Conservation (phyloP, 441 rosid genomes). For the Populus hybrid region DNA sequence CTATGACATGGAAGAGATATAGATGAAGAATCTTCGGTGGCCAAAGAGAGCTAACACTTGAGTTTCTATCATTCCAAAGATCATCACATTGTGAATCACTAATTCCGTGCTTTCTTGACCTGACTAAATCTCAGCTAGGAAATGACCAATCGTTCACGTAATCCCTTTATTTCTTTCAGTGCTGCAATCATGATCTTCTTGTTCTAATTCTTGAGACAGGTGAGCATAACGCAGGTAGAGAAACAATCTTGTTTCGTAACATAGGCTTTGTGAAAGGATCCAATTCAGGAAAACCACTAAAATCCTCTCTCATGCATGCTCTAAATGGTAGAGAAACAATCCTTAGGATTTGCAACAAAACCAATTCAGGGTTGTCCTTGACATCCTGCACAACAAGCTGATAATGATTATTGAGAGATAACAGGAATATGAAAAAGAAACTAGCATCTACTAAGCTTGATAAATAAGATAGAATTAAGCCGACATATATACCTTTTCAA, state of each 20-base stretch:
- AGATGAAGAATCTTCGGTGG: background rate
- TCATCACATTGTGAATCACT: background rate
- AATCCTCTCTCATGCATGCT: no score
- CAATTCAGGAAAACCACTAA: background rate
- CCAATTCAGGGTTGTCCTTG: conserved; percentile 59
- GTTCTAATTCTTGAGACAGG: background rate
- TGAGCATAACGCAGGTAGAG: background rate
- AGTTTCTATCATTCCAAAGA: background rate
- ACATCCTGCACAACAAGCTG: conserved; percentile 65
- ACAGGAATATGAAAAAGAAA: background rate
- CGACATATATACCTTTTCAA: conserved; percentile 50
- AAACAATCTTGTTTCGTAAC: no score
- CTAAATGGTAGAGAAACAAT: background rate
- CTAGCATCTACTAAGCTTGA: background rate
- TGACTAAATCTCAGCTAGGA: background rate
- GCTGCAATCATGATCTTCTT: background rate
- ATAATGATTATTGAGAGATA: conserved; percentile 13
- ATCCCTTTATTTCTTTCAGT: background rate
- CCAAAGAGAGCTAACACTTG: background rate
- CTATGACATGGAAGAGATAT: background rate
- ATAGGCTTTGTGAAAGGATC: background rate
- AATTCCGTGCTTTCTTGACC: no score
- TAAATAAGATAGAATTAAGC: background rate
- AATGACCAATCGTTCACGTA: background rate
- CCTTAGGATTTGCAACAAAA: background rate